Conservation (phyloP, 805 yeast genomes). For the Pichia cabralensis region DNA sequence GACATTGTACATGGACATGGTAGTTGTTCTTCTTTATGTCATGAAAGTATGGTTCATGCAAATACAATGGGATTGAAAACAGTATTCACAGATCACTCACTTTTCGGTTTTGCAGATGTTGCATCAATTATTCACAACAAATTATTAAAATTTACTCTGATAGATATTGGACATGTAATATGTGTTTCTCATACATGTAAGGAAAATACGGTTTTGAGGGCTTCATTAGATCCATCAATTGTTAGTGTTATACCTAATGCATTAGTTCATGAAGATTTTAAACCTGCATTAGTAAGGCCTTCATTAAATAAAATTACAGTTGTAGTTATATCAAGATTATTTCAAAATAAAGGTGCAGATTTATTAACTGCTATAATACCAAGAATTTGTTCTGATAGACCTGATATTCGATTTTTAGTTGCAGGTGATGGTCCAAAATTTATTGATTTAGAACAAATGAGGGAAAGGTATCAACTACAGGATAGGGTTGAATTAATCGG, state of each 20-base stretch:
- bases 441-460: conserved; percentile 89
- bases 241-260: conserved; percentile 97
- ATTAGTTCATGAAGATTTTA: conserved; percentile 73
- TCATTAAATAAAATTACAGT: conserved; percentile 50
- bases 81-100: conserved; percentile 90
- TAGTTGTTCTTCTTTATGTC: conserved; percentile 74
- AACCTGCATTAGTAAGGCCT: conserved; percentile 31
- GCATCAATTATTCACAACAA: conserved; percentile 82
- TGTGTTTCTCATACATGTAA: conserved; percentile 95
- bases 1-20: conserved; percentile 96
- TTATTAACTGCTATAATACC: conserved; percentile 79
- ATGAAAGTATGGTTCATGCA: conserved; percentile 87
- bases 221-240: conserved; percentile 62
- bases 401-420: conserved; percentile 64
- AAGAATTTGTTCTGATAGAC: conserved; percentile 52
- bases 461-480: conserved; percentile 76
- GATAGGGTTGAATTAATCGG: conserved; percentile 83
- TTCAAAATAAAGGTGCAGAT: conserved; percentile 96
- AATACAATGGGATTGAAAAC: conserved; percentile 87
- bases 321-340: conserved; percentile 83
- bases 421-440: conserved; percentile 98
- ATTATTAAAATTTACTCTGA: conserved; percentile 67
- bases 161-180: conserved; percentile 87
- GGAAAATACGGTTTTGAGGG: conserved; percentile 87
- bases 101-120: conserved; percentile 87